Conservation (phyloP, 148 eudicot species). For the Chenopodium quinoa region DNA sequence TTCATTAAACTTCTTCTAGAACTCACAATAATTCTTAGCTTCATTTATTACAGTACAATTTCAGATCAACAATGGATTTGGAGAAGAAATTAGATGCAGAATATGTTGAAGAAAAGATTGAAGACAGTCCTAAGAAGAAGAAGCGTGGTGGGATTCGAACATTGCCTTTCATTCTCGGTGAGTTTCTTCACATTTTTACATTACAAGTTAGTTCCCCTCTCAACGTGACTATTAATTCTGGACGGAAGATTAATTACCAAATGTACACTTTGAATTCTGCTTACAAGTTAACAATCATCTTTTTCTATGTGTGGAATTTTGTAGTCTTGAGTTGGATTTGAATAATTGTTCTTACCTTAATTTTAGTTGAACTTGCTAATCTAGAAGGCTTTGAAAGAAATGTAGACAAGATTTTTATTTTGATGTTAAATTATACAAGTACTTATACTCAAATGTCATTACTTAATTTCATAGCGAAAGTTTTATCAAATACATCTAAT, state of each 20-base stretch:
- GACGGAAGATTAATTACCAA: no score
- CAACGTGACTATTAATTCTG: background rate
- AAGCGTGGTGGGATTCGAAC: conserved; percentile 68
- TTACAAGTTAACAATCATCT: no score
- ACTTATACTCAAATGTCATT: no score
- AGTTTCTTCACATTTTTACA: conserved; percentile 20
- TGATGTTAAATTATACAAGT: no score
- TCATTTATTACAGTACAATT: background rate
- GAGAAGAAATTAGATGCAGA: conserved; percentile 23
- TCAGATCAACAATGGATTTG: conserved; percentile 21
- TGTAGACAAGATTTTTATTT: no score
- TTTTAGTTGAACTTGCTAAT: no score
- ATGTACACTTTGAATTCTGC: background rate
- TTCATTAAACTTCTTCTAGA: background rate
- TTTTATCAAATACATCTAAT: no score
- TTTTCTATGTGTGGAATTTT: background rate
- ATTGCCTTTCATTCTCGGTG: conserved; percentile 86
- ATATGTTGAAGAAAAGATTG: conserved; percentile 23
- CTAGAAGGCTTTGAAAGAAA: no score
- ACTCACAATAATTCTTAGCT: conserved; percentile 8
- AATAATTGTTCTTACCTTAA: background rate
- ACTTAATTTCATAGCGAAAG: no score
- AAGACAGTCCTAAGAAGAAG: conserved; percentile 29
- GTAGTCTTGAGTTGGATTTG: background rate
- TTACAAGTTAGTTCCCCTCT: background rate